Conservation (phyloP, 1,284 basidiomycete genomes). For the Heterobasidion irregulare region DNA sequence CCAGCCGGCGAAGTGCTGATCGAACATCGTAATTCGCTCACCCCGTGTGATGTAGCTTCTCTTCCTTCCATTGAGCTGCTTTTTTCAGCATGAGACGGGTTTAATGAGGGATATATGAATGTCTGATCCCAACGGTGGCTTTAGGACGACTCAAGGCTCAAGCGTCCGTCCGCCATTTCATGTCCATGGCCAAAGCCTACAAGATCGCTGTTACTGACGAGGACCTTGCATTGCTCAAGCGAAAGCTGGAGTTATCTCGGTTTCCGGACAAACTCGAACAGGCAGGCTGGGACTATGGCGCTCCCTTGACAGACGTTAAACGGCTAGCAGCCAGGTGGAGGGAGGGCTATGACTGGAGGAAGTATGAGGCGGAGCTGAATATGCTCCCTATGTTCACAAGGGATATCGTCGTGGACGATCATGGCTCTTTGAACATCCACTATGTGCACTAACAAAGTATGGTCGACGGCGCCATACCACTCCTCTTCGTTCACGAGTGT, state of each 20-base stretch:
- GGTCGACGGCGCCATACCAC: conserved; percentile 33
- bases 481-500: conserved; percentile 49
- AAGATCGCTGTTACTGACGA: conserved; percentile 32
- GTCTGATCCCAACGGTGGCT: too few relatives aligned
- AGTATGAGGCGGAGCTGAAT: conserved; percentile 35
- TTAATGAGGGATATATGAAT: too few relatives aligned
- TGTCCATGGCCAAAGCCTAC: conserved; percentile 2
- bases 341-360: conserved; percentile 39
- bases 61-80: too few relatives aligned
- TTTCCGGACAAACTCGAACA: conserved; percentile 43
- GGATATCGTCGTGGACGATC: conserved; percentile 33
- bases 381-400: conserved; percentile 38
- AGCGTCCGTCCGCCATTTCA: not conserved
- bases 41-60: too few relatives aligned
- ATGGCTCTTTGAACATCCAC: conserved; percentile 36
- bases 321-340: conserved; percentile 35
- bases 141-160: too few relatives aligned
- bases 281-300: conserved; percentile 37
- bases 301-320: conserved; percentile 34
- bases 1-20: too few relatives aligned
- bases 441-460: conserved; percentile 41
- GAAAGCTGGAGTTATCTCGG: conserved; percentile 30
- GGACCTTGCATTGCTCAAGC: conserved; percentile 24
- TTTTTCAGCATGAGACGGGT: too few relatives aligned
- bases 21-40: too few relatives aligned